phyloP scores from a whole-genome alignment of 2,329 filamentous ascomycete genomes.

The Microdochium bolleyi region DNA sequence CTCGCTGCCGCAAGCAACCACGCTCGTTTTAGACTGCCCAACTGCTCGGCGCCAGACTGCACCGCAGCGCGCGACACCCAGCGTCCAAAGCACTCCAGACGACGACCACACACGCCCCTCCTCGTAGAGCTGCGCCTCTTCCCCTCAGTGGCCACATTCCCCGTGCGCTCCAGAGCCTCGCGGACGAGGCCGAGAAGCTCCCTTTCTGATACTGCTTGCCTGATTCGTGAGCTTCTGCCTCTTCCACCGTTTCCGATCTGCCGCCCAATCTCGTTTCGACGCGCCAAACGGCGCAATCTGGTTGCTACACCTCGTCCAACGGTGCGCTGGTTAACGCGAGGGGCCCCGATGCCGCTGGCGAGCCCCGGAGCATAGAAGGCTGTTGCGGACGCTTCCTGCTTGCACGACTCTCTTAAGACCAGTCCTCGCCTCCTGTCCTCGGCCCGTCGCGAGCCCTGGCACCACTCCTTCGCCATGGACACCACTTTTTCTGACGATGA shows the following conservation, averaged over 20 bases:
- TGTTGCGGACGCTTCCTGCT: neutral
- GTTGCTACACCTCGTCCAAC: neutral
- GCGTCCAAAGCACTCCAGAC: neutral
- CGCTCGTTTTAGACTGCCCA: neutral
- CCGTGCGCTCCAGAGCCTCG: neutral
- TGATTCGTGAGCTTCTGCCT: neutral
- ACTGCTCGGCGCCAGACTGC: neutral
- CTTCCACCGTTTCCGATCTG: neutral
- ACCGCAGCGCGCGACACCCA: neutral
- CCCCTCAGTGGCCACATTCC: neutral
- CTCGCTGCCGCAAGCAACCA: neutral
- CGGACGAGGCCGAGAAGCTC: neutral
- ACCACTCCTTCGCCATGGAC: constrained; percentile 27
- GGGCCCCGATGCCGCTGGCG: neutral
- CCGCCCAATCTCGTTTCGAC: neutral
- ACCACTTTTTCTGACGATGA: constrained; percentile 40
- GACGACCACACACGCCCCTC: neutral
- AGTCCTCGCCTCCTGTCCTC: neutral
- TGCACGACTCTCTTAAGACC: neutral
- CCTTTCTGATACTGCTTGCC: neutral
- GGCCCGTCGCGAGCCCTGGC: neutral
- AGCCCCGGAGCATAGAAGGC: neutral
- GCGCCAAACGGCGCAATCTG: neutral
- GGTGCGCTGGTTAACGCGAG: neutral
- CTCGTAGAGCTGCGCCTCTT: neutral